These are phyloP conservation scores for Ceratocystis ficicola DNA, from an alignment of 2,329 filamentous ascomycete species.

Conservation along the genomic window DNA sequence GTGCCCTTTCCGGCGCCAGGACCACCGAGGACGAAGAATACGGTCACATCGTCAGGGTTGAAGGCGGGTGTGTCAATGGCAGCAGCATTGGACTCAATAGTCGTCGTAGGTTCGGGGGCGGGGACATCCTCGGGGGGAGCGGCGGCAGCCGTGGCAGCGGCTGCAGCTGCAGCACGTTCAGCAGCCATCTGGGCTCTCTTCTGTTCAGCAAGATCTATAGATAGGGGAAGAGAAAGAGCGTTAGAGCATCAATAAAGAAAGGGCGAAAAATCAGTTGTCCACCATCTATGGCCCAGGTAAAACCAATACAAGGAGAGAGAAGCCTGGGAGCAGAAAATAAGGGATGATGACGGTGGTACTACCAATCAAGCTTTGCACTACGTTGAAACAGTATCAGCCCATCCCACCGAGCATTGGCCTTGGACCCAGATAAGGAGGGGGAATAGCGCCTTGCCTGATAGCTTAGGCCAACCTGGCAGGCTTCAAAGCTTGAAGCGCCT, in stretches of 20 bases:
- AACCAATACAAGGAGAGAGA: not conserved
- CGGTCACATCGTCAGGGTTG: constrained; percentile 64
- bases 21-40: constrained; percentile 91
- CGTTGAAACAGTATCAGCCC: not conserved
- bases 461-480: not conserved
- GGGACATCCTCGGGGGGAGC: constrained; percentile 34
- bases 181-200: constrained; percentile 18
- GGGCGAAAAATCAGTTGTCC: not conserved
- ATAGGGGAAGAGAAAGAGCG: not conserved
- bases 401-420: not conserved
- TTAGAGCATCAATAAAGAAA: constrained; percentile 25
- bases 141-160: not conserved
- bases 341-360: not conserved
- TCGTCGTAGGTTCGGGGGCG: constrained; percentile 52
- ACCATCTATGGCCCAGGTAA: not conserved
- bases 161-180: constrained; percentile 16
- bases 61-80: constrained; percentile 50
- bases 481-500: not conserved
- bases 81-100: not conserved
- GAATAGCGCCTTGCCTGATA: not conserved
- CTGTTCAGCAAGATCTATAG: constrained; percentile 17
- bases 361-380: not conserved
- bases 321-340: not conserved
- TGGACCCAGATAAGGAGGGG: not conserved
- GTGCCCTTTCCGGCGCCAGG: constrained; percentile 95